Evolutionary conservation across 768 basidiomycete genomes (phyloP).

Genomic region (Lactifluus volemus): DNA sequence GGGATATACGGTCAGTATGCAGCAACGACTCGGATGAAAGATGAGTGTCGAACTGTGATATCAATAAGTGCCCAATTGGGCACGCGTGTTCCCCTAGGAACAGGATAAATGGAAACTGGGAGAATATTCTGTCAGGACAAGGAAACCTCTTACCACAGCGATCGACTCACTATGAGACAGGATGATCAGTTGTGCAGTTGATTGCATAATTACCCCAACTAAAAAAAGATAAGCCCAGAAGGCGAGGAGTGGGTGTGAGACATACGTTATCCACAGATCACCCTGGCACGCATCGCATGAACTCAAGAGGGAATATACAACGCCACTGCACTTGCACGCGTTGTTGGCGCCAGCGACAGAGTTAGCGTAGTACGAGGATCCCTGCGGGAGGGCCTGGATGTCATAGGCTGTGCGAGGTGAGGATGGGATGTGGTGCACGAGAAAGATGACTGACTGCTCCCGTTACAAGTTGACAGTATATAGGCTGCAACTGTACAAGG

Average conservation of each 20-base stretch:
- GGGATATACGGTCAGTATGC: not conserved
- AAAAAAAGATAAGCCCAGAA: not conserved
- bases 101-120: not conserved
- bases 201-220: not conserved
- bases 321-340: conserved; percentile 5
- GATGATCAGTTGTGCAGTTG: not conserved
- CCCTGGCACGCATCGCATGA: not conserved
- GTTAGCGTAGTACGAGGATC: too few relatives aligned
- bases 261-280: not conserved
- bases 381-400: not conserved
- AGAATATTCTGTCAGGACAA: not conserved
- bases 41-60: not conserved
- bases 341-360: not conserved
- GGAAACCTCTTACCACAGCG: too few relatives aligned
- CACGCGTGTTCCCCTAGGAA: conserved; percentile 4
- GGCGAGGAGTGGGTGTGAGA: too few relatives aligned
- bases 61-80: conserved; percentile 3
- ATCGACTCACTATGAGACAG: conserved; percentile 1
- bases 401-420: not conserved
- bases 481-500: conserved; percentile 2
- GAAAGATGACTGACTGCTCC: not conserved
- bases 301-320: conserved; percentile 7
- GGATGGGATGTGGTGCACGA: not conserved
- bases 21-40: not conserved
- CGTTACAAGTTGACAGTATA: conserved; percentile 4